These are phyloP conservation scores for Trichoderma arundinaceum DNA, from an alignment of 2,329 filamentous ascomycete species.

Conservation along the genomic window DNA sequence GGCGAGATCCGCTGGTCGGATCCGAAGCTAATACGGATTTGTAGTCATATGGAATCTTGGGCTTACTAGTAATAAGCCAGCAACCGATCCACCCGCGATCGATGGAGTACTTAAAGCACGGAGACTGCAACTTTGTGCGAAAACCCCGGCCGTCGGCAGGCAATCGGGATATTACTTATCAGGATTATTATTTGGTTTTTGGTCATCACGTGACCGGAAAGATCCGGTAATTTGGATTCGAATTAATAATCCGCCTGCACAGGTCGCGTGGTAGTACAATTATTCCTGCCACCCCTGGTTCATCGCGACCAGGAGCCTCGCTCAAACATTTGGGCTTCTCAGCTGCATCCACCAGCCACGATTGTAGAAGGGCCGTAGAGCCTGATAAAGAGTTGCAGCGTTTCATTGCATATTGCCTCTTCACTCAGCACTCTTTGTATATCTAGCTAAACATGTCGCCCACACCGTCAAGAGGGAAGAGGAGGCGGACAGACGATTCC, in stretches of 20 bases:
- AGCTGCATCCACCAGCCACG: not conserved
- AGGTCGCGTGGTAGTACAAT: conserved; percentile 12
- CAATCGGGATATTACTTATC: conserved; percentile 9
- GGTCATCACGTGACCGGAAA: conserved; percentile 7
- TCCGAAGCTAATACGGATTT: not conserved
- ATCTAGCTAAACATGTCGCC: not conserved
- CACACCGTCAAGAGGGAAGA: conserved; percentile 11
- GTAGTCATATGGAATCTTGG: conserved; percentile 1
- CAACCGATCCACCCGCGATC: not conserved
- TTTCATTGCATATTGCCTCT: not conserved
- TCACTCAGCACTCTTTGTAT: not conserved
- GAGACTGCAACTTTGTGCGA: not conserved
- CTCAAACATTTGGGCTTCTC: no score
- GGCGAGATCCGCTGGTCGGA: not conserved
- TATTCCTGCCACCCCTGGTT: conserved; percentile 4
- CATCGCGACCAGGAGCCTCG: conserved; percentile 7
- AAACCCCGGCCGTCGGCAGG: not conserved
- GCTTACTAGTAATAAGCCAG: not conserved
- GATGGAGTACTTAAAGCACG: not conserved
- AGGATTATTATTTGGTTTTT: not conserved
- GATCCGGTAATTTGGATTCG: not conserved
- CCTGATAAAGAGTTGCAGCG: not conserved
- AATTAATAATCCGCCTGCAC: conserved; percentile 22
- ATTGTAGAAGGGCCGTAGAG: not conserved
- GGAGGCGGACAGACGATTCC: conserved; percentile 16